Percentiles rank a stretch among this genome's conserved stretches.
Evolutionary conservation across 1,284 basidiomycete genomes (phyloP).

Genomic region (Meira miltonrushii): DNA sequence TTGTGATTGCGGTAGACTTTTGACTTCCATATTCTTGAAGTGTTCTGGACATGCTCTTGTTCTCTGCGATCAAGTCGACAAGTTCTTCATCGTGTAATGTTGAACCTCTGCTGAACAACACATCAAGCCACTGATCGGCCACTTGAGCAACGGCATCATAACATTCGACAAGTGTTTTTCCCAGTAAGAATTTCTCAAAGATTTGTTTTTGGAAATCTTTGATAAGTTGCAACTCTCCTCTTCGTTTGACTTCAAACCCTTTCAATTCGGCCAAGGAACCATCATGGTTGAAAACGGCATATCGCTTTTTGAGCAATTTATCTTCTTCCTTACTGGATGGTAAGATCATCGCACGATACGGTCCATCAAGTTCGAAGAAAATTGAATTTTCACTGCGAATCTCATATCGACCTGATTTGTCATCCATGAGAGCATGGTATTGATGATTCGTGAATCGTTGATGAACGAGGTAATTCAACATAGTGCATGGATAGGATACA

Average conservation of each 20-base stretch:
- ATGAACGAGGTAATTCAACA: conserved; percentile 98
- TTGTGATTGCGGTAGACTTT: conserved; percentile 97
- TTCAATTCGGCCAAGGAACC: conserved; percentile 95
- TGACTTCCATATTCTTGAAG: conserved; percentile 91
- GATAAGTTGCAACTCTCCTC: conserved; percentile 96
- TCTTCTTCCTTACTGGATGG: conserved; percentile 99
- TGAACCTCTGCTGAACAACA: conserved; percentile 79
- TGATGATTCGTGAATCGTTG: conserved; percentile 95
- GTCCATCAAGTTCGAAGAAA: conserved; percentile 98
- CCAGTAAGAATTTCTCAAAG: conserved; percentile 94
- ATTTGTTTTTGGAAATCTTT: conserved; percentile 99
- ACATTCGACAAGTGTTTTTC: conserved; percentile 86
- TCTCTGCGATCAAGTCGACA: conserved; percentile 96
- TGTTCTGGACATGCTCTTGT: conserved; percentile 95
- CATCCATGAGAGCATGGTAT: conserved; percentile 83
- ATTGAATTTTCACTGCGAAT: conserved; percentile 98
- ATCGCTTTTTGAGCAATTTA: conserved; percentile 96
- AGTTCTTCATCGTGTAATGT: conserved; percentile 84
- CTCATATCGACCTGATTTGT: conserved; percentile 73
- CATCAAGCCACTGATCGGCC: conserved; percentile 95
- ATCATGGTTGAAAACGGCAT: conserved; percentile 99
- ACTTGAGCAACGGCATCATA: conserved; percentile 89
- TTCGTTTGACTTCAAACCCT: conserved; percentile 97
- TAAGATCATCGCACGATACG: conserved; percentile 97
- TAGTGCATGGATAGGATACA: conserved; percentile 98